Percentiles rank a stretch among this genome's conserved stretches.
Evolutionary conservation across 805 yeast species (phyloP).

Genomic region (Sungouiozyma ichnusensis): DNA sequence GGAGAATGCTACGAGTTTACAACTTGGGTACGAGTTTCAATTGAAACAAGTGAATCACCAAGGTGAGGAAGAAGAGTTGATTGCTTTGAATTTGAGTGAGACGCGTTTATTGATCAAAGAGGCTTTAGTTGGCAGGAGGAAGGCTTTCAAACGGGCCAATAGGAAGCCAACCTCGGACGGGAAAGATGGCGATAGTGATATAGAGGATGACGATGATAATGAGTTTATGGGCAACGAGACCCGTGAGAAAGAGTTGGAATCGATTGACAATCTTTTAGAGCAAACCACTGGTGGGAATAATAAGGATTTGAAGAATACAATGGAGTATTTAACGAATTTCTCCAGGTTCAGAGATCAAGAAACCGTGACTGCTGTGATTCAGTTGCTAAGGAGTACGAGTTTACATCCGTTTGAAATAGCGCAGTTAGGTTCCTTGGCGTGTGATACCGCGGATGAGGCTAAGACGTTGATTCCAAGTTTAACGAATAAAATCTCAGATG

Average conservation of each 20-base stretch:
- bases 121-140: conserved; percentile 67
- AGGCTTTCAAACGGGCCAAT: conserved; percentile 36
- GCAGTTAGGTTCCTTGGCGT: conserved; percentile 75
- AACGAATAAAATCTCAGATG: conserved; percentile 68
- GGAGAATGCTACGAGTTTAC: conserved; percentile 80
- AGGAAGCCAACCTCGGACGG: conserved; percentile 5
- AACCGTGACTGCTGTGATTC: conserved; percentile 89
- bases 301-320: conserved; percentile 83
- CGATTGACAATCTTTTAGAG: conserved; percentile 24
- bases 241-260: conserved; percentile 33
- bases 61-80: conserved; percentile 66
- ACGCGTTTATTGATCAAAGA: conserved; percentile 84
- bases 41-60: conserved; percentile 68
- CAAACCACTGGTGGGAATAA: conserved; percentile 54
- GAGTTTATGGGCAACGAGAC: conserved; percentile 37
- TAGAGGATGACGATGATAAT: conserved; percentile 21
- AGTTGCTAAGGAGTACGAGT: conserved; percentile 58
- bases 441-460: conserved; percentile 97
- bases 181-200: conserved; percentile 15
- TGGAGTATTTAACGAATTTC: conserved; percentile 75
- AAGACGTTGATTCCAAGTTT: conserved; percentile 87
- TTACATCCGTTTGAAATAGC: conserved; percentile 95
- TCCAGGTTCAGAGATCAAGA: conserved; percentile 87
- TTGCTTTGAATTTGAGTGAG: conserved; percentile 81
- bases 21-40: conserved; percentile 89